Evolutionary conservation across 768 basidiomycete species (phyloP), one percentile per base, ranked within the genome.

Genomic region (Trametes meyenii): DNA sequence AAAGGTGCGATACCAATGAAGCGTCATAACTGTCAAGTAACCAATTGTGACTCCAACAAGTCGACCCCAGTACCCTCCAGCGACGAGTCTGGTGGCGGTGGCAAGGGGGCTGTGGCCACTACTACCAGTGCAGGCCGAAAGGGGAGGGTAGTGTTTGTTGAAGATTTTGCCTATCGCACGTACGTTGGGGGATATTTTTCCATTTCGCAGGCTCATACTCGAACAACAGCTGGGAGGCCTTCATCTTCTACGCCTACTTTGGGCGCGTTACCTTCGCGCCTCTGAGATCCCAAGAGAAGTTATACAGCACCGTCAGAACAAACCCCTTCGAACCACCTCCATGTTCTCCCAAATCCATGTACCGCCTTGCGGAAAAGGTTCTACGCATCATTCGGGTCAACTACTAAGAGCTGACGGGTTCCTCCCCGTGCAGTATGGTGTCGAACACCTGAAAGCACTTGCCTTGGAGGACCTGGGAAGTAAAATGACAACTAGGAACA

Each of bases 321-420:
- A 2, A n/a, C 8, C 29, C 39, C 19, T 35, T 23, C 26, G 7
- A 44, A 23, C 51, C 58, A 5, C 66, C 61, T 2, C 44, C 58
- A 3, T 68, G 67, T 45, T 72, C 71, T 0, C 67, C 70, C 0
- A 72, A 70, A 50, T 70, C 69, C 13, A 68, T 72, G 64, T 72
- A 72, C 39, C 62, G 65, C 5, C 61, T 72, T 5, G 68, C 71
- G 1, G 60, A 69, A 17, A 63, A 59, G 61, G 71, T 42, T 2
- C 4, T 5, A n/a, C n/a, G 10, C 3, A 13, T 17, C 13, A 7
- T 42, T 29, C 33, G 11, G 11, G 23, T 35, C 40, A 12, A 17
- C 6, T 39, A 11, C 10, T 13, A 16, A n/a, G 2, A 14, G 11
- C 3, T 4, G 19, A 39, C 14, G 16, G 23, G 23, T 54, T 3